A percentile compares a stretch with the other conserved stretches of the same genome.
phyloP scores from a whole-genome alignment of 495 filamentous ascomycete species.

The Podospora pseudoanserina region DNA sequence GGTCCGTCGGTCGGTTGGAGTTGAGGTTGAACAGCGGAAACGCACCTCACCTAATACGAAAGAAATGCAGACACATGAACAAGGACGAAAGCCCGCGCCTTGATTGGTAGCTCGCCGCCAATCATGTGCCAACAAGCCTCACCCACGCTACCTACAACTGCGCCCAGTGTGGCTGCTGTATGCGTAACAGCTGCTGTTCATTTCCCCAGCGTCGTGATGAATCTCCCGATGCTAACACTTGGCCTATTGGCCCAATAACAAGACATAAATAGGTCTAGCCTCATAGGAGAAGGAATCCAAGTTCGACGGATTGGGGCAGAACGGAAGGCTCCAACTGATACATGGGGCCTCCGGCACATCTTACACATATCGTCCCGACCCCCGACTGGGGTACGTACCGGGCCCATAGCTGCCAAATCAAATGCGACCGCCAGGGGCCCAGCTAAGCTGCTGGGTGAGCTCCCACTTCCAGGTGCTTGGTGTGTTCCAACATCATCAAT shows the following conservation, averaged over 20 bases:
- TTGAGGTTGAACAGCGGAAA: background rate
- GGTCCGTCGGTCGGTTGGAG: constrained; percentile 1
- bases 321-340: no score
- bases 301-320: no score
- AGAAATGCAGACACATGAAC: background rate
- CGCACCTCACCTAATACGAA: background rate
- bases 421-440: background rate
- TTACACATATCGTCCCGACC: no score
- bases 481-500: constrained; percentile 11
- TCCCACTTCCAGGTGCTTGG: constrained; percentile 2
- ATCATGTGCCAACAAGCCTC: background rate
- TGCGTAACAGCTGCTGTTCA: no score
- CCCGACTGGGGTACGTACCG: background rate
- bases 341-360: no score
- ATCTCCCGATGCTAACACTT: no score
- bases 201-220: no score
- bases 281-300: no score
- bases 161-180: background rate
- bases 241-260: no score
- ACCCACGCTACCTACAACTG: background rate
- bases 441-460: background rate
- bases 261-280: no score
- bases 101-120: background rate
- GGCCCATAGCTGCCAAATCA: background rate
- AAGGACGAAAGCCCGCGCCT: background rate